Base-by-base conservation (phyloP, 2,329 filamentous ascomycete species). In the Fusarium penzigii region DNA sequence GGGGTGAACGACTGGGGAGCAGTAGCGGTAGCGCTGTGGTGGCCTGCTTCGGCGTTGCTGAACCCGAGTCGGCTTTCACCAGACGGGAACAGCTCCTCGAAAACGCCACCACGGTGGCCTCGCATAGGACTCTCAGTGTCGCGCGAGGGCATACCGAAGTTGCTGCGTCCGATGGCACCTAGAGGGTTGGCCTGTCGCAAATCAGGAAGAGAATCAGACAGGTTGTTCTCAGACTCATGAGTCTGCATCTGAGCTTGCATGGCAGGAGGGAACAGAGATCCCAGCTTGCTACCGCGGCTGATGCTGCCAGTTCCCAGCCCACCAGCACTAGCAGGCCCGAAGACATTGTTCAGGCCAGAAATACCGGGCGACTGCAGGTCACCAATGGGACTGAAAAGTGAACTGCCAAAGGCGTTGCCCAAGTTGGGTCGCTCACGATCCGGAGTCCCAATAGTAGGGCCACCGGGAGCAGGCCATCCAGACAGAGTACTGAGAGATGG, bases 181-280 rank as follows among this genome's bases (percentile, higher is more conserved):
- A 89, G 79, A 4, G 83, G 82, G 55, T 84, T 84, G 44, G 71
- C 72, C 54, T 86, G 83, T 47, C 85, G 82, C 50, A 85, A 72
- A 55, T 88, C 84, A 6, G 81, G 79, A 12, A 80, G 68, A 1
- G 77, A 78, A 52, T 88, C 85, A 36, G 78, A 76, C 44, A 85
- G 63, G 52, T 68, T 78, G 25, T 84, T 81, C 5, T 86, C 82
- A 41, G 88, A 87, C 12, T 93, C 88, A 29, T 86, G 81, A 3
- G 75, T 74, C 53, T 92, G 89, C 88, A 95, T 92, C 70, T 95
- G 90, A 36, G 92, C 89, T 72, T 97, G 92, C 89, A 96, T 92
- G 5, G 88, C 87, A 2, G 86, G 76, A 9, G 93, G 92, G 66
- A 99, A 97, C 20, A 99, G 77, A 2, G 91, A 92, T 2, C 89